phyloP scores from a whole-genome alignment of 2,329 filamentous ascomycete species.

The Plenodomus lindquistii region DNA sequence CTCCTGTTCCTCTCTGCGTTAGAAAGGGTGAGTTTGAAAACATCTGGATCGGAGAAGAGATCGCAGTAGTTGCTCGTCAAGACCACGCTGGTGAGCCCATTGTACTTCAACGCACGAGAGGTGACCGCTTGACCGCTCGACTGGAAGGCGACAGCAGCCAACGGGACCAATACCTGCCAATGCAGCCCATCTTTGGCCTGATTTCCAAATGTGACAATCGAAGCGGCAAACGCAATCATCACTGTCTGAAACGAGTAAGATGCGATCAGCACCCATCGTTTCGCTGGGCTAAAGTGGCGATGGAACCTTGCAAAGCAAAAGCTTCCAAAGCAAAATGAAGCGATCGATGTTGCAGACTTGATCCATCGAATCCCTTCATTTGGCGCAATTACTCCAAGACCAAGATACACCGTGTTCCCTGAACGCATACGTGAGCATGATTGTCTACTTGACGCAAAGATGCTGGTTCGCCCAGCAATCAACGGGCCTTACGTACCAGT shows the following conservation, averaged over 20 bases:
- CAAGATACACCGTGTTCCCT: slow-evolving; percentile 78
- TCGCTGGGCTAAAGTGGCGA: slow-evolving; percentile 62
- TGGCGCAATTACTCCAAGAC: slow-evolving; percentile 69
- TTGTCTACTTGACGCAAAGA: neutral
- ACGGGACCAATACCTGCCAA: slow-evolving; percentile 62
- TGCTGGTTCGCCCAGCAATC: neutral
- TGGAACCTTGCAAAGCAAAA: slow-evolving; percentile 73
- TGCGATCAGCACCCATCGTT: slow-evolving; percentile 65
- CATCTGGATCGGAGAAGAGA: slow-evolving; percentile 67
- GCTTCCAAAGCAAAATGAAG: slow-evolving; percentile 72
- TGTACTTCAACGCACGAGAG: slow-evolving; percentile 70
- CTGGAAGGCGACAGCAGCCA: slow-evolving; percentile 75
- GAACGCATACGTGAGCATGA: slow-evolving; percentile 13
- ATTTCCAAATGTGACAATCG: slow-evolving; percentile 50
- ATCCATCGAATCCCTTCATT: slow-evolving; percentile 62
- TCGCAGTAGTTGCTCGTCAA: slow-evolving; percentile 83
- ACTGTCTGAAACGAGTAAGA: slow-evolving; percentile 48
- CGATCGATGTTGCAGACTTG: slow-evolving; percentile 72
- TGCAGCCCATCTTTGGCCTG: slow-evolving; percentile 48
- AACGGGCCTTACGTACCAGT: slow-evolving; percentile 58
- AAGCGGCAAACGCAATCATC: slow-evolving; percentile 47
- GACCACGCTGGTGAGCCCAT: slow-evolving; percentile 75
- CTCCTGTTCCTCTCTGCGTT: slow-evolving; percentile 60
- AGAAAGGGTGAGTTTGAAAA: slow-evolving; percentile 45
- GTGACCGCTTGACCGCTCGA: slow-evolving; percentile 78